These are phyloP conservation scores for Phyllosticta capitalensis DNA, from an alignment of 2,329 filamentous ascomycete genomes.

Conservation along the genomic window DNA sequence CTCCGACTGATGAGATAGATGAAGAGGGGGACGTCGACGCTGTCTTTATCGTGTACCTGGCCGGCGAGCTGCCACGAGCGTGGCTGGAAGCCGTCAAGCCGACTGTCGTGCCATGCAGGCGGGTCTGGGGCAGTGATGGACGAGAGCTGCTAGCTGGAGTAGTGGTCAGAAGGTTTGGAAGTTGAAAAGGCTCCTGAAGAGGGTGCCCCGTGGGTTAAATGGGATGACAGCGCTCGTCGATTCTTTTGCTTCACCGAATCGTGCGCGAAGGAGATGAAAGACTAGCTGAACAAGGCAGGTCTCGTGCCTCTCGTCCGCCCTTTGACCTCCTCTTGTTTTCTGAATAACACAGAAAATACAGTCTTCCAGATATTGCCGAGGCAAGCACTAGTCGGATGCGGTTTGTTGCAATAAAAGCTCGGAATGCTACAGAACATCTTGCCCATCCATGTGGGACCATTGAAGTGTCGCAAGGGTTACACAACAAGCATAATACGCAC, in stretches of 20 bases:
- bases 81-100: not conserved
- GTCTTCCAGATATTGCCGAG: not conserved
- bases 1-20: not conserved
- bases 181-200: not conserved
- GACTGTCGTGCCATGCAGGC: slow-evolving; percentile 10
- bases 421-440: not conserved
- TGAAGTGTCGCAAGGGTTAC: not conserved
- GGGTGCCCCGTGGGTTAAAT: no score
- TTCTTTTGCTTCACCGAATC: no score
- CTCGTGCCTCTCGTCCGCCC: no score
- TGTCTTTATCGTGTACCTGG: not conserved
- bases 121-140: slow-evolving; percentile 11
- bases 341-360: no score
- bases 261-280: no score
- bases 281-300: no score
- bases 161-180: not conserved
- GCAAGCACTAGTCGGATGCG: not conserved
- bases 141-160: slow-evolving; percentile 8
- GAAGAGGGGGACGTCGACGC: not conserved
- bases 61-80: not conserved
- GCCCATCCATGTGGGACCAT: not conserved
- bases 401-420: not conserved
- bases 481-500: not conserved
- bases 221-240: no score
- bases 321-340: no score